A percentile compares a stretch with the other conserved stretches of the same genome.
phyloP scores from a whole-genome alignment of 768 basidiomycete species.

The Arthromyces matolae region DNA sequence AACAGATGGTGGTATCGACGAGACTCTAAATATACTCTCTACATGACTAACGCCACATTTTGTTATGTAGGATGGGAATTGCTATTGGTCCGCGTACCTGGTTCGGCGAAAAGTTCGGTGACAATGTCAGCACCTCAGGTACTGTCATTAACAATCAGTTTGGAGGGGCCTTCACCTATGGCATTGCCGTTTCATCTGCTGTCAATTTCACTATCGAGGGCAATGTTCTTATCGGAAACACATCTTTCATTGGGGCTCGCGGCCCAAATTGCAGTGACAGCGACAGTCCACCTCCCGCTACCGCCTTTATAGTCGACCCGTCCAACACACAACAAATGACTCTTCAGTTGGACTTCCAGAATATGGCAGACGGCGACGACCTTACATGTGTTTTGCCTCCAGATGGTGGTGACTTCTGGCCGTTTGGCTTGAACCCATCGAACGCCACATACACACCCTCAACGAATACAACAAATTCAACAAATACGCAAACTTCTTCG shows the following conservation, averaged over 20 bases:
- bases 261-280: constrained; percentile 60
- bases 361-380: constrained; percentile 49
- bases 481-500: constrained; percentile 12
- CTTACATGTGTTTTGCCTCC: constrained; percentile 70
- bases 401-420: constrained; percentile 68
- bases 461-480: too few species aligned
- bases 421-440: constrained; percentile 53
- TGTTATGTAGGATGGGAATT: constrained; percentile 62
- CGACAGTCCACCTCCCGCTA: constrained; percentile 48
- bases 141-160: constrained; percentile 54
- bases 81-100: constrained; percentile 75
- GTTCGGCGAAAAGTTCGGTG: constrained; percentile 57
- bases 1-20: constrained; percentile 77
- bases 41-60: neutral
- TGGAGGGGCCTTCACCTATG: constrained; percentile 71
- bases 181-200: constrained; percentile 61
- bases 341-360: constrained; percentile 51
- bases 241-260: constrained; percentile 67
- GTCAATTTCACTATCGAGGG: constrained; percentile 61
- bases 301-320: constrained; percentile 56
- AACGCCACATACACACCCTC: constrained; percentile 12
- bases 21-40: neutral
- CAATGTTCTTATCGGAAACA: constrained; percentile 63
- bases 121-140: constrained; percentile 51
- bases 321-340: constrained; percentile 37